phyloP scores from a whole-genome alignment of 805 yeast genomes.

The Jamesozyma spencerorum region DNA sequence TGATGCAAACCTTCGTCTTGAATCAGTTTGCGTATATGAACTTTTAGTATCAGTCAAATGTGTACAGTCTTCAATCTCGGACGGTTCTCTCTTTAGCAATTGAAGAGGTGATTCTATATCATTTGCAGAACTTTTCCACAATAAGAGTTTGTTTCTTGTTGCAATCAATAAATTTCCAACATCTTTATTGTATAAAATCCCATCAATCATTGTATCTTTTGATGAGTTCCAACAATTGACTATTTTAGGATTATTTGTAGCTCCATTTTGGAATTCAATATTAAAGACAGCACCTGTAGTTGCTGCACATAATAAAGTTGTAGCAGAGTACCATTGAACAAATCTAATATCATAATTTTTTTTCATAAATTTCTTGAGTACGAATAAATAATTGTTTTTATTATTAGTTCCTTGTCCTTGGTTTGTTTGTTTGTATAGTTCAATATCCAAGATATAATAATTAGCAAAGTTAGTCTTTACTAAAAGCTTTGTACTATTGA shows the following conservation, averaged over 20 bases:
- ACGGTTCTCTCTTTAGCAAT: constrained; percentile 25
- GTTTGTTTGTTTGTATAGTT: not conserved
- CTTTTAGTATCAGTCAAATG: constrained; percentile 17
- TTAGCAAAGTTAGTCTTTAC: constrained; percentile 27
- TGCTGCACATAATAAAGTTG: constrained; percentile 19
- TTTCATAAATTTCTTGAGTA: constrained; percentile 15
- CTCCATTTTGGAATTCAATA: constrained; percentile 8
- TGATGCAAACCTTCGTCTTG: constrained; percentile 28
- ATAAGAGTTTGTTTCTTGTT: constrained; percentile 15
- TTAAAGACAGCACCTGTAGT: constrained; percentile 15
- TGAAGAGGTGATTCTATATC: constrained; percentile 2
- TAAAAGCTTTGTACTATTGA: constrained; percentile 14
- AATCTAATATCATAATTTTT: constrained; percentile 18
- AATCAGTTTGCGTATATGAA: constrained; percentile 9
- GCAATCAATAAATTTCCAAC: constrained; percentile 13
- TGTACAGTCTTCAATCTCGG: constrained; percentile 33
- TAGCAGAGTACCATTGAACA: constrained; percentile 15
- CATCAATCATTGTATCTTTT: constrained; percentile 16
- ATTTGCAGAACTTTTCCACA: constrained; percentile 9
- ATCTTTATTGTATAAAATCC: constrained; percentile 12
- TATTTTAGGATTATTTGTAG: not conserved
- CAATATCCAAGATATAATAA: constrained; percentile 18
- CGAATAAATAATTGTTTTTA: constrained; percentile 1
- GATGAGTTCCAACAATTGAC: constrained; percentile 1
- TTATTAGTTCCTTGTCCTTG: not conserved